Percentiles rank a stretch among this genome's conserved stretches.
Conservation (phyloP, 345 rosid genomes). For the Isatis tinctoria region DNA sequence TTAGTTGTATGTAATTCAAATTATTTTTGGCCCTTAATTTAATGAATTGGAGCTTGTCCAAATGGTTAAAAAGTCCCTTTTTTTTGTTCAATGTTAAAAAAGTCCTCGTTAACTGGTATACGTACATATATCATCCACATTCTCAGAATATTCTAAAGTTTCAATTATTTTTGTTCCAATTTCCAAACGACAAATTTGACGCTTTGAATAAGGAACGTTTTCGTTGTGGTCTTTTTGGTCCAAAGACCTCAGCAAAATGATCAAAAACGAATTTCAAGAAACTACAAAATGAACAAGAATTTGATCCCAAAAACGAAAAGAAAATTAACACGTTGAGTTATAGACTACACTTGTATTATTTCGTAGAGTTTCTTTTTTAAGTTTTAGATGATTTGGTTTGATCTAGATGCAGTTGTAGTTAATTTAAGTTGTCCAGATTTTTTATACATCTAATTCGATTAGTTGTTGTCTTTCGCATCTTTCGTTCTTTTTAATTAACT, state of each 20-base stretch:
- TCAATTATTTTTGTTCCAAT: constrained; percentile 12
- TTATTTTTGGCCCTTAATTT: neutral
- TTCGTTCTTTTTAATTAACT: no score
- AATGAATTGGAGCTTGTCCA: neutral
- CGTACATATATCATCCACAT: neutral
- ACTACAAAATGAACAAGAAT: neutral
- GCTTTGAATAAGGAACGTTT: neutral
- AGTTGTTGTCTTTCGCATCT: no score
- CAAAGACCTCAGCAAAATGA: constrained; percentile 9
- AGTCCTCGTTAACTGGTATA: neutral
- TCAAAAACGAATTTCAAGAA: neutral
- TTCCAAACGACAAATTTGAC: constrained; percentile 17
- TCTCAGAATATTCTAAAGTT: neutral
- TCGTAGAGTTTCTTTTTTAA: no score
- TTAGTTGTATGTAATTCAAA: neutral
- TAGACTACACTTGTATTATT: neutral
- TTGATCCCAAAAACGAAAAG: neutral
- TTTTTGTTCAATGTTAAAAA: no score
- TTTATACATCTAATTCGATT: no score
- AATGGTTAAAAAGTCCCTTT: no score
- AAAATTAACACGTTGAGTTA: no score
- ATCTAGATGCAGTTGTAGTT: no score
- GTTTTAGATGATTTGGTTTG: no score
- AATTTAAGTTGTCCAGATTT: no score
- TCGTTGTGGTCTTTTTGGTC: constrained; percentile 11